Base-by-base conservation (phyloP, 1,284 basidiomycete species). In the Pseudozyma sp. region DNA sequence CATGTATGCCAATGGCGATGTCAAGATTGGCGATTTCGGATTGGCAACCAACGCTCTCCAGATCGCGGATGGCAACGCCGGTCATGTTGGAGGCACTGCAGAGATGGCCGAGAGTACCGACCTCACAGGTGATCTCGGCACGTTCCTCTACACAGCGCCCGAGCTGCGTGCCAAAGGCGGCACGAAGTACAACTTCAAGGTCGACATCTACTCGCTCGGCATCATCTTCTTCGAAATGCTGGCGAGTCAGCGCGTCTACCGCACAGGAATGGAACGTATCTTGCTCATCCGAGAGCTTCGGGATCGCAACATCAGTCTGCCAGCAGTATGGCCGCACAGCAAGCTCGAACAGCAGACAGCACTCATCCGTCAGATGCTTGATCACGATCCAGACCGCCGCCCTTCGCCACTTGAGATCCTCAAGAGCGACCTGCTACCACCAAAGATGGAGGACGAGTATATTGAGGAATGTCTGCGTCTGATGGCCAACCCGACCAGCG, bases 161-260 rank as follows among this genome's bases (percentile, higher is more conserved):
- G 95, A 81, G 70, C 71, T 77, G 56, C 70, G 78, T 11, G 51
- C 66, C 18, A 78, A 76, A 36, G 64, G 86, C 79, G 89, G 90
- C 0, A 89, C 90, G 18, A 88, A 90, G 52, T 91, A 85, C 68
- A 85, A 93, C 77, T 90, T 88, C 58, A 94, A 97, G 83, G 95
- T 95, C 4, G 95, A 98, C 83, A 92, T 98, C 88, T 98, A 97
- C 83, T 95, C 93, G 81, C 89, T 97, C 6, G 95, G 83, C 12
- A 91, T 98, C 78, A 95, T 97, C 34, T 96, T 97, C 86, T 98
- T 98, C 82, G 95, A 98, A 87, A 97, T 97, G 94, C 94, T 95
- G 83, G 94, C 92, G 51, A 83, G 87, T 80, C 80, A 82, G 53
- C 70, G 79, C 3, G 76, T 78, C 40, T 96, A 97, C 86, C 88